These are phyloP conservation scores for Tuber microsphaerosporum DNA, from an alignment of 495 filamentous ascomycete genomes.

Conservation along the genomic window DNA sequence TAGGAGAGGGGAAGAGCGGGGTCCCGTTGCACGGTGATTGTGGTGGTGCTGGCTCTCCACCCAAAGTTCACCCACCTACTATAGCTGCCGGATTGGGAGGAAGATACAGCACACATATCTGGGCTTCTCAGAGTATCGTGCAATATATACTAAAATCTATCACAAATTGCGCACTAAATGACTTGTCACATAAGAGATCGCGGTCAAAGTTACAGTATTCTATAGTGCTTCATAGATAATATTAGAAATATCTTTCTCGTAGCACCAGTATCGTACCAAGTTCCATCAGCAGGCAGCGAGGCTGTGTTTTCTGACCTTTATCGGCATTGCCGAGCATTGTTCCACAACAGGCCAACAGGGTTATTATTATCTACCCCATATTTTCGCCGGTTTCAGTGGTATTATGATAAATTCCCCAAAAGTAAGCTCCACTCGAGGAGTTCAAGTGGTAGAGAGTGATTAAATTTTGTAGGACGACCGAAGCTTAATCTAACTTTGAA, in stretches of 20 bases:
- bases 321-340: background rate
- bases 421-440: too few relatives aligned
- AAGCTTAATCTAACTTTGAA: too few relatives aligned
- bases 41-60: too few relatives aligned
- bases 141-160: background rate
- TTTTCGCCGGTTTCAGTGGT: too few relatives aligned
- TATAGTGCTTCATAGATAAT: background rate
- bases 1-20: background rate
- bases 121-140: background rate
- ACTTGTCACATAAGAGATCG: background rate
- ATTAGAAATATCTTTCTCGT: background rate
- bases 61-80: background rate
- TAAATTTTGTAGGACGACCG: too few relatives aligned
- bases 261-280: background rate
- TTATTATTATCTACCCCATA: too few relatives aligned
- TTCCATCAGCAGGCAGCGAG: background rate
- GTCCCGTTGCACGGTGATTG: background rate
- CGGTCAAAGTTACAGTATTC: background rate
- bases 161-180: background rate
- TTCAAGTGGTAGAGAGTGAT: too few relatives aligned
- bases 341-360: background rate
- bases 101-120: background rate
- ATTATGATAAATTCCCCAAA: too few relatives aligned
- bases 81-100: background rate
- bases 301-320: background rate